phyloP scores from a whole-genome alignment of 305 asterid species.

The Rubia peregrina region DNA sequence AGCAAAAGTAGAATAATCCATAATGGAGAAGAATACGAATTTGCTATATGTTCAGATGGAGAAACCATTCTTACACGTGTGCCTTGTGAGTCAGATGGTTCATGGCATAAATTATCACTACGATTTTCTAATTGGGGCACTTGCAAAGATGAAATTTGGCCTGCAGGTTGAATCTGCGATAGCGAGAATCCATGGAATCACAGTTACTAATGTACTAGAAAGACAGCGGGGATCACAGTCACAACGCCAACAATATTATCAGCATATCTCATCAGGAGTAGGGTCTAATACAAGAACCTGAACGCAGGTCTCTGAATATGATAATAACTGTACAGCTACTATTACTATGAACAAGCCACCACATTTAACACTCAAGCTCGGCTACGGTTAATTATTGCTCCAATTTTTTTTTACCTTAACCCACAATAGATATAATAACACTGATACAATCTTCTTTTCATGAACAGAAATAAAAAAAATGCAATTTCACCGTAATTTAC shows the following conservation, averaged over 20 bases:
- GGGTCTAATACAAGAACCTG: too few relatives aligned
- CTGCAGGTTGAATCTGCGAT: slow-evolving; percentile 30
- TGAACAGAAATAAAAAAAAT: background rate
- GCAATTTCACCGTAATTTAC: slow-evolving; percentile 23
- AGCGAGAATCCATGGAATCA: slow-evolving; percentile 18
- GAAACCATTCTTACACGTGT: slow-evolving; percentile 32
- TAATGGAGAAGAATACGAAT: slow-evolving; percentile 29
- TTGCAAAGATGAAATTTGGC: slow-evolving; percentile 24
- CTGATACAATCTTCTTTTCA: slow-evolving; percentile 5
- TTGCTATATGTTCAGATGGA: slow-evolving; percentile 31
- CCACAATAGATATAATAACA: background rate
- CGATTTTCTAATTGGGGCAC: slow-evolving; percentile 22
- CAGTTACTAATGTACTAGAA: background rate
- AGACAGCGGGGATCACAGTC: background rate
- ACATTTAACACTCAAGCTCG: background rate
- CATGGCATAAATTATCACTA: slow-evolving; percentile 26
- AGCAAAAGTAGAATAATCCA: slow-evolving; percentile 26
- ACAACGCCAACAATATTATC: slow-evolving; percentile 13
- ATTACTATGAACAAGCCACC: background rate
- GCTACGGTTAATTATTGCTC: background rate
- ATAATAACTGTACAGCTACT: background rate
- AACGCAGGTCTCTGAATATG: slow-evolving; percentile 7
- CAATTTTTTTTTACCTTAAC: background rate
- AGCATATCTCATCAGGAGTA: background rate
- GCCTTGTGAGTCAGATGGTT: slow-evolving; percentile 29